Conservation (phyloP, 2,329 filamentous ascomycete species). For the Chaetomium globosum region DNA sequence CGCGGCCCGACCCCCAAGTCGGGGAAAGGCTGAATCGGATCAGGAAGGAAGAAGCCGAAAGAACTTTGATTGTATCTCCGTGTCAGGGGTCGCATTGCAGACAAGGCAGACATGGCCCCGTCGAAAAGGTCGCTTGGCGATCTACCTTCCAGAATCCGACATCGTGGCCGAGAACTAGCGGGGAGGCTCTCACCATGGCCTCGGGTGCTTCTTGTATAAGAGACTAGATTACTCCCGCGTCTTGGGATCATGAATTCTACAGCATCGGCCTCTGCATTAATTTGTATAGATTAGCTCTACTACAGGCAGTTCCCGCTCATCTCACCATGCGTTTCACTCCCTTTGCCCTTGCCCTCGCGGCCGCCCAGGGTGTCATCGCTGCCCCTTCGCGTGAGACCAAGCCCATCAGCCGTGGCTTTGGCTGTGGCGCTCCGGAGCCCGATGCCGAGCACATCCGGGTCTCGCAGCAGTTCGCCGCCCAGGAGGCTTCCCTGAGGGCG, state of each 20-base stretch:
- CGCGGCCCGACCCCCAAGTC: background rate
- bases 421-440: constrained; percentile 38
- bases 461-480: constrained; percentile 32
- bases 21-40: constrained; percentile 18
- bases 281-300: background rate
- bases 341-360: constrained; percentile 27
- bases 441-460: constrained; percentile 35
- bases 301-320: background rate
- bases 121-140: background rate
- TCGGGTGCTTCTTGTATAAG: constrained; percentile 1
- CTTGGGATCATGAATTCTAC: background rate
- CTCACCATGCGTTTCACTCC: constrained; percentile 31
- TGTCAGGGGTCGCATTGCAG: constrained; percentile 23
- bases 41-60: constrained; percentile 27
- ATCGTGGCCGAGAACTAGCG: constrained; percentile 4
- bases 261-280: background rate
- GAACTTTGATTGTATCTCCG: no score
- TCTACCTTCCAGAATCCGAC: constrained; percentile 29
- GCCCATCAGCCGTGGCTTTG: constrained; percentile 24
- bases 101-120: constrained; percentile 11
- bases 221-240: background rate
- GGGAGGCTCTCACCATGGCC: background rate
- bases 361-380: constrained; percentile 31
- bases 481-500: constrained; percentile 34
- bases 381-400: constrained; percentile 12